phyloP scores from a whole-genome alignment of 163 green algal species.

The Scenedesmus sp. region DNA sequence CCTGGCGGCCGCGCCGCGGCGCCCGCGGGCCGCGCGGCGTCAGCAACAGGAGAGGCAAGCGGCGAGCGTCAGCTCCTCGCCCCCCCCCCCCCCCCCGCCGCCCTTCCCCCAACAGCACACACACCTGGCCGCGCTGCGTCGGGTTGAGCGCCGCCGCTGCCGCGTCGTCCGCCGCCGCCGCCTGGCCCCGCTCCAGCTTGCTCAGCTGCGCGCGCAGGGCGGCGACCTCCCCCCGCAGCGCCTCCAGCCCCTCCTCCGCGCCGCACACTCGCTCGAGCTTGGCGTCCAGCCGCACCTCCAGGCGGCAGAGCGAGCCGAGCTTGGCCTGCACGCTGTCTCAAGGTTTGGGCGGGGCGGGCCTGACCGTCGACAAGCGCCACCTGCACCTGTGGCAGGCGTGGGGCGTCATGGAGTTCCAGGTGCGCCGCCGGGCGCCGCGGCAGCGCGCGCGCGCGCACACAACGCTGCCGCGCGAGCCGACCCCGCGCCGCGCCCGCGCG shows the following conservation, averaged over 20 bases:
- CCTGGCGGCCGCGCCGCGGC: slow-evolving; percentile 16
- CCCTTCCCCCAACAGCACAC: too few species aligned
- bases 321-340: slow-evolving; percentile 31
- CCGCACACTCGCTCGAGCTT: slow-evolving; percentile 25
- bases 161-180: slow-evolving; percentile 18
- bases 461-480: too few species aligned
- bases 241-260: slow-evolving; percentile 20
- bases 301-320: slow-evolving; percentile 2
- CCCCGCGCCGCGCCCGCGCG: too few species aligned
- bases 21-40: too few species aligned
- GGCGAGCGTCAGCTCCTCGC: too few species aligned
- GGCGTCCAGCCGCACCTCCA: slow-evolving; percentile 30
- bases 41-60: too few species aligned
- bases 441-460: too few species aligned
- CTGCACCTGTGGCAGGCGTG: slow-evolving; percentile 84
- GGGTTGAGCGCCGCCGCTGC: slow-evolving; percentile 17
- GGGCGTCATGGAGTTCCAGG: slow-evolving; percentile 83
- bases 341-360: too few species aligned
- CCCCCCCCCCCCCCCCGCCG: too few species aligned
- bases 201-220: not conserved
- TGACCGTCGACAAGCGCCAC: slow-evolving; percentile 51
- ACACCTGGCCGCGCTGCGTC: slow-evolving; percentile 24
- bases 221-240: slow-evolving; percentile 2
- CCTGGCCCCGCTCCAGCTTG: slow-evolving; percentile 25
- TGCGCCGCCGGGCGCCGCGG: too few species aligned